Base-by-base conservation (phyloP, 1,139 yeast species). In the Petasospora fabianii region DNA sequence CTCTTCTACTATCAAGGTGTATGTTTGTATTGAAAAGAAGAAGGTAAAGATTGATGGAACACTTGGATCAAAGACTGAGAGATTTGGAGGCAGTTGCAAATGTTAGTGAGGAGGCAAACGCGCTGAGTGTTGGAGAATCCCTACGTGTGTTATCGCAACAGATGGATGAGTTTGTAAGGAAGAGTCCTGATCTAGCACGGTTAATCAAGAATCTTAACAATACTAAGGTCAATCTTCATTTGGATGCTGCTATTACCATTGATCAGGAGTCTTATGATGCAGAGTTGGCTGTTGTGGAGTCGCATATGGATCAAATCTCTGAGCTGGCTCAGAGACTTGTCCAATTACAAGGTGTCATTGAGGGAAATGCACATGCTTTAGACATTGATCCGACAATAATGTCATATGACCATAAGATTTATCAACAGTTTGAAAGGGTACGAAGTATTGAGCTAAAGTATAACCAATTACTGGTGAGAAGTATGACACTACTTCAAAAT, bases 401-500 rank as follows among this genome's bases (percentile, higher is more conserved):
- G 7, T 12, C 18, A 3, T 4, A 30, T 5, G 26, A 30, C 4
- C 13, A 30, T 12, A 17, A 33, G 28, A 14, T 31, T 2, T 3
- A 10, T 4, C 3, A 8, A 12, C 39, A 43, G 12, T 16, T 15
- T 10, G 16, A 24, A 8, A 39, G 43, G 14, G 21, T 50, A 5
- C 26, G 36, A 10, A 15, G 30, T 7, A 17, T 50, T 16, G 51
- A 50, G 34, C 24, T 51, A 14, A 27, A 42, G 27, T 54, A 54
- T 31, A 53, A 54, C 24, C 36, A 32, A 13, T 24, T 54, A 17
- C 27, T 54, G 3, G 38, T 53, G 6, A 35, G 54, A 8, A 50
- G 56, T 4, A 41, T 53, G 7, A 42, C 44, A 8, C 12, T 53
- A 14, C 24, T 53, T 11, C 55, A 51, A 30, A 54, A 54, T 31